Base-by-base conservation (phyloP, 345 rosid species). In the Eucalyptus coolabah region DNA sequence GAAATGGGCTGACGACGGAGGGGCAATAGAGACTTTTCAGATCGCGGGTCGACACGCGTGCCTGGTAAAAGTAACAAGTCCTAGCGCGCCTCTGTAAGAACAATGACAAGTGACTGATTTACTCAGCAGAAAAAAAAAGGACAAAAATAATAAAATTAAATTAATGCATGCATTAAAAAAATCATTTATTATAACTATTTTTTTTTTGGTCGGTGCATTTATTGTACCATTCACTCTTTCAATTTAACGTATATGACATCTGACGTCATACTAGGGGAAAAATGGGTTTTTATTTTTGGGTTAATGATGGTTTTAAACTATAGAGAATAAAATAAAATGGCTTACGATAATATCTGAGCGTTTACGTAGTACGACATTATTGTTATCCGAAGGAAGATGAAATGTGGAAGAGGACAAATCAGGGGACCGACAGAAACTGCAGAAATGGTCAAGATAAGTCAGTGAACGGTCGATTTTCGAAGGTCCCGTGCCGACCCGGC, bases 401-500 rank as follows among this genome's bases (percentile, higher is more conserved):
- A 86, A 10, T 8, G 30, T 0, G 42, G 89, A 88, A 87, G 69
- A 13, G 69, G 69, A 28, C 34, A 30, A 8, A 88, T 44, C 4
- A 44, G 65, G 65, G 45, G 56, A 86, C 65, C 17, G 32, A 54
- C 72, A 42, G 54, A 26, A 30, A 72, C 28, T 42, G 17, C 23
- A 44, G 49, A 72, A 50, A 8, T 37, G 28, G 87, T 10, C n/a
- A 30, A n/a, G 28, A 65, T 21, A 32, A 82, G 92, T 17, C 89
- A 88, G 90, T 88, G 90, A 90, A 40, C 17, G 88, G 94, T 93
- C 93, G 87, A 86, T 40, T 87, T 91, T 15, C 83, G 12, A 45
- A 15, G 86, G 4, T 32, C 83, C 83, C 47, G 30, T 40, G 86
- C 32, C 40, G 89, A 88, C 69, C 86, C 82, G 7, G 34, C 24